Conservation (phyloP, 352 stramenopile species). For the Saprolegnia diclina region DNA sequence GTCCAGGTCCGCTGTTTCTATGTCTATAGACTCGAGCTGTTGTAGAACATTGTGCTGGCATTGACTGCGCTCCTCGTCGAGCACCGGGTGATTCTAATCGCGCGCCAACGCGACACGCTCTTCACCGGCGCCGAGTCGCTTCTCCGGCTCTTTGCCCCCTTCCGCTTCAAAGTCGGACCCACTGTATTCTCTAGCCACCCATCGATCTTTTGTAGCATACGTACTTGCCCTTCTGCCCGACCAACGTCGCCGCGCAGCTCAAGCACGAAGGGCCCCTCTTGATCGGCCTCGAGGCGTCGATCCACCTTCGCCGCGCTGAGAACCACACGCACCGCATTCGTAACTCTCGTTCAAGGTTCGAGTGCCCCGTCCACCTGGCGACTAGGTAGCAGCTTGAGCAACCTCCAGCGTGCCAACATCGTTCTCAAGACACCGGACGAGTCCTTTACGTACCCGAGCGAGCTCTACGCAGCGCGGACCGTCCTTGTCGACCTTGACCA, state of each 20-base stretch:
- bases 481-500: constrained; percentile 62
- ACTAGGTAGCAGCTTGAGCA: constrained; percentile 66
- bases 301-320: constrained; percentile 47
- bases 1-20: background rate
- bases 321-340: constrained; percentile 44
- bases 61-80: constrained; percentile 15
- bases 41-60: constrained; percentile 11
- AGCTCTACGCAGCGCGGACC: constrained; percentile 43
- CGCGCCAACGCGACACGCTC: background rate
- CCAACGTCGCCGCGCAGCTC: constrained; percentile 35
- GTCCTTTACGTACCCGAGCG: constrained; percentile 26
- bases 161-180: constrained; percentile 46
- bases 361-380: too few species aligned
- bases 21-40: too few species aligned
- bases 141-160: constrained; percentile 41
- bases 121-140: constrained; percentile 30
- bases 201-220: constrained; percentile 34
- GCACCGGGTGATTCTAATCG: constrained; percentile 14
- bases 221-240: constrained; percentile 50
- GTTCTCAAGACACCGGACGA: constrained; percentile 11
- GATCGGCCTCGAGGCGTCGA: constrained; percentile 45
- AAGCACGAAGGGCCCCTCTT: constrained; percentile 37
- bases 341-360: too few species aligned
- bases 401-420: constrained; percentile 32
- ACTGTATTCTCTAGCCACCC: background rate